Base-by-base conservation (phyloP, 139 green algal genomes). In the Picochlorum sp. region DNA sequence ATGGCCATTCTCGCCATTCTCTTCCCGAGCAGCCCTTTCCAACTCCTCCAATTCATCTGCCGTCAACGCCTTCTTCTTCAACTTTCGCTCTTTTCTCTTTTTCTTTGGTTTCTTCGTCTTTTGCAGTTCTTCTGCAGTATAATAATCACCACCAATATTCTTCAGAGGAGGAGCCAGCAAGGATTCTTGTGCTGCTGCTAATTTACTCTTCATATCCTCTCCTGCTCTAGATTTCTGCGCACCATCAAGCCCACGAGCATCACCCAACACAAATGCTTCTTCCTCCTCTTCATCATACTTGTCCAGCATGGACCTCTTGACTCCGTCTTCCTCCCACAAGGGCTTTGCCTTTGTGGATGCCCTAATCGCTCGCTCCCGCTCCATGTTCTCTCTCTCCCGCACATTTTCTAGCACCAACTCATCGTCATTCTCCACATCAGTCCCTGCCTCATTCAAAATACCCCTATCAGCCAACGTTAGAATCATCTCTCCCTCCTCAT, bases 241-340 rank as follows among this genome's bases (percentile, higher is more conserved):
- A 64, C 41, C 77, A 18, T 45, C 51, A 0, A 83, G 24, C 2
- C 49, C 26, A 0, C 76, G 76, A 1, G 44, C 52, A 4, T 69
- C 71, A 2, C 79, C 83, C 16, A 95, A 67, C 57, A 63, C 41
- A 49, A 70, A 70, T 15, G 77, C 77, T 45, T 86, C 79, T 52
- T 86, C 86, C 57, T 90, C 83, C 71, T 88, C 79, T 49, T 95
- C 85, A 71, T 96, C 88, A 65, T 95, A 95, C 78, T 95, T 91
- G 52, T 85, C 74, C 64, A 95, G 76, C 69, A 95, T 58, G 9
- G 57, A 60, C 0, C 80, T 65, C 45, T 67, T 61, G 63, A 83
- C 78, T 15, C 81, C 84, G 54, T 95, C 87, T 75, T 95, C 87
- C 52, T 86, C 82, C 77, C 82, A 95, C 57, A 90, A 79, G 24